These are phyloP conservation scores for Didymellaceae sp. DNA, from an alignment of 2,329 filamentous ascomycete genomes.

Conservation along the genomic window DNA sequence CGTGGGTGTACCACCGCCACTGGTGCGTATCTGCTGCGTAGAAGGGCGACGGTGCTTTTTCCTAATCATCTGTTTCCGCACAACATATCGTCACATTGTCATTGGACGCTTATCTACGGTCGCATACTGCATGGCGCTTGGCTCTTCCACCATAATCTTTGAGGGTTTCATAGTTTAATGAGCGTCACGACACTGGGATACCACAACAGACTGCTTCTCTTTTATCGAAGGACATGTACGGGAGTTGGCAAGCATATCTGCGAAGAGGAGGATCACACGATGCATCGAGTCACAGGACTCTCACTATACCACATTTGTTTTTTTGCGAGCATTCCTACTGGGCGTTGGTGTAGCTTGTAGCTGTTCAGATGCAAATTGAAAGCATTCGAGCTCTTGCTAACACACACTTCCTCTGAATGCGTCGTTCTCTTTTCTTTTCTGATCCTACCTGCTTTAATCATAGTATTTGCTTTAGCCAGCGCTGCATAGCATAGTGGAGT, in stretches of 20 bases:
- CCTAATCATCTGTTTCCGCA: constrained; percentile 31
- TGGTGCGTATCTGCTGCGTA: constrained; percentile 84
- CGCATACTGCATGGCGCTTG: constrained; percentile 52
- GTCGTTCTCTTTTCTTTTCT: not conserved
- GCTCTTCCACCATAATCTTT: constrained; percentile 37
- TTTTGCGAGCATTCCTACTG: constrained; percentile 28
- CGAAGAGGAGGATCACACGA: constrained; percentile 23
- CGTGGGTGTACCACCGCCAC: constrained; percentile 97
- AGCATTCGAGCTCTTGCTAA: constrained; percentile 17
- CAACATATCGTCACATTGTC: constrained; percentile 35
- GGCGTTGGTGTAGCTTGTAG: constrained; percentile 23
- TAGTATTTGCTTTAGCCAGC: constrained; percentile 10
- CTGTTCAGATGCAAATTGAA: constrained; percentile 28
- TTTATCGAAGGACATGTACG: constrained; percentile 31
- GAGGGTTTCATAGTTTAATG: constrained; percentile 47
- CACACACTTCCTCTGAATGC: not conserved
- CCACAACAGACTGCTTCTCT: constrained; percentile 47
- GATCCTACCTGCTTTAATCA: not conserved
- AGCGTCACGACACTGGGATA: constrained; percentile 49
- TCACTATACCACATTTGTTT: constrained; percentile 43
- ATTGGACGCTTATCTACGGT: constrained; percentile 43
- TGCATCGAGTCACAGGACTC: constrained; percentile 18
- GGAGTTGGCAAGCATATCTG: constrained; percentile 30
- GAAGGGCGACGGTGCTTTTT: constrained; percentile 22
- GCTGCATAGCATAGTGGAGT: constrained; percentile 15